Percentiles rank a stretch among this genome's conserved stretches.
Conservation (phyloP, 305 asterid species). For the Ajuga reptans region DNA sequence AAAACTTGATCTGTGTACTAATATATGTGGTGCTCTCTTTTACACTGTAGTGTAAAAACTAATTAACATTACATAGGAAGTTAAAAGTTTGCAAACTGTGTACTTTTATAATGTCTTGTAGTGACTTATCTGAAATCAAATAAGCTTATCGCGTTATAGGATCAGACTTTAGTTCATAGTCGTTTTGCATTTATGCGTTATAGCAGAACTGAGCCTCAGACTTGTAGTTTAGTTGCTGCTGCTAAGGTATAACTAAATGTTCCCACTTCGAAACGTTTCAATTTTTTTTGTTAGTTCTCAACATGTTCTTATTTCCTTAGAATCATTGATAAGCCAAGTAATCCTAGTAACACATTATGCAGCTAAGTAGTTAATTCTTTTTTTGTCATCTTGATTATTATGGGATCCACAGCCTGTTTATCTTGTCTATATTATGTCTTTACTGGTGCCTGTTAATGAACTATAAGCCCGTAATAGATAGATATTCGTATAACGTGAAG, state of each 20-base stretch:
- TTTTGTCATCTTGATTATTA: neutral
- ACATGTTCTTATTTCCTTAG: neutral
- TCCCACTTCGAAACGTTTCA: neutral
- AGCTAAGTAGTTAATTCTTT: neutral
- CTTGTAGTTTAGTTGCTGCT: neutral
- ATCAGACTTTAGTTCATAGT: neutral
- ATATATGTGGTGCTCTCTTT: neutral
- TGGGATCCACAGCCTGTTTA: neutral
- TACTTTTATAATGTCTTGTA: too few species aligned
- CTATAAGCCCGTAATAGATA: neutral
- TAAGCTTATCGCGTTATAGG: neutral
- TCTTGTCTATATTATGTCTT: neutral
- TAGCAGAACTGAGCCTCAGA: too few species aligned
- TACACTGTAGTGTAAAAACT: neutral
- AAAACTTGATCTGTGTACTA: neutral
- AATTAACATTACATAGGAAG: neutral
- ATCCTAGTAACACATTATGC: neutral
- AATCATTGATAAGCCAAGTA: too few species aligned
- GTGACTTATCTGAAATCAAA: neutral
- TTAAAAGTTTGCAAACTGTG: neutral
- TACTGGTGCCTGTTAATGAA: neutral
- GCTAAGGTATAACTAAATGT: neutral
- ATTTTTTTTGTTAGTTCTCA: neutral
- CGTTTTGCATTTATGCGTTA: neutral
- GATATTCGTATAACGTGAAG: too few species aligned